Base-by-base conservation (phyloP, 768 basidiomycete genomes). In the Termitomyces sp. region DNA sequence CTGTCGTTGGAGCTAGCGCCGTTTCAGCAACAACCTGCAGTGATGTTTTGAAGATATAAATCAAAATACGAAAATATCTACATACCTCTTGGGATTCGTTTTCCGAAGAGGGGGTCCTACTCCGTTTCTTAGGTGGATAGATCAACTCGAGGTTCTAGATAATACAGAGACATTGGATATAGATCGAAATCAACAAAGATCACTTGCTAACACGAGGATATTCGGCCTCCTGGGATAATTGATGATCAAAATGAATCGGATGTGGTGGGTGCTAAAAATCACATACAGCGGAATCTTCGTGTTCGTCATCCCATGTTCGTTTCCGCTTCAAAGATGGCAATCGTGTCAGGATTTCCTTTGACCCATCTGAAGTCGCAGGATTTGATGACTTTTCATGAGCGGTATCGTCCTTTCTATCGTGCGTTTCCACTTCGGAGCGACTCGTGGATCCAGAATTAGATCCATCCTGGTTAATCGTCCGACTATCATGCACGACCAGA, bases 61-160 rank as follows among this genome's bases (percentile, higher is more conserved):
- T 17, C 14, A 52, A 9, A 2, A 49, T 11, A 14, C 7, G 5
- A 40, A 38, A 2, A 52, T 20, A 50, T 58, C 17, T 1, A 53
- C 57, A 60, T 70, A 71, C 74, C 59, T 70, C 71, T 31, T 67
- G 63, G 15, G 66, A 59, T 14, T 66, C 69, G 42, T 64, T 65
- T 59, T 76, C 72, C 11, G 65, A 55, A 17, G 79, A 75, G n/a
- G 79, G 79, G 40, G 80, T 81, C 69, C 67, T 77, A 69, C 72
- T 81, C 62, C 78, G 63, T 63, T 72, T 73, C 58, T 69, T 69
- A 4, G 71, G 67, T 60, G 81, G 80, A 63, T 83, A 82, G 58
- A 82, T 79, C 57, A 79, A 72, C 3, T 74, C 70, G n/a, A 81
- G 74, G 59, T 83, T 82, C 81, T 83, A 61, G 25, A 51, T n/a